Evolutionary conservation across 148 eudicot species (phyloP), one percentile per base, ranked within the genome.

Genomic region (Beta vulgaris): DNA sequence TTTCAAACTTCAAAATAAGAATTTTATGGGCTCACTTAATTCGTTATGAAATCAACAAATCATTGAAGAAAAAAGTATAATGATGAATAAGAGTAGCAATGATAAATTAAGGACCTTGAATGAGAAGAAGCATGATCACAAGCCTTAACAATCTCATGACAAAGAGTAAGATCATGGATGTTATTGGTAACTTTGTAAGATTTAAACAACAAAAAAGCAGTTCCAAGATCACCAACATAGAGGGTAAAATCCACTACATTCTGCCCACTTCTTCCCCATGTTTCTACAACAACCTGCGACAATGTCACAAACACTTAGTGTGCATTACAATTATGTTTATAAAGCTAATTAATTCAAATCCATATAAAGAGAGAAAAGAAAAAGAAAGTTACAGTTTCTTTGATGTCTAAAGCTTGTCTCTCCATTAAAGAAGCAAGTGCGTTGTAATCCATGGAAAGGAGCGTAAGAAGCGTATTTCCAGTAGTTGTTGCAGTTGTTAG

Each of bases 191-290:
- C 77, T 73, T 76, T 84, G 40, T 81, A 89, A 35, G 90, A 60
- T 71, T 80, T 84, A 19, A 84, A 82, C 18, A 84, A 85, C 85
- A 87, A 82, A 69, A 81, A 82, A 29, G 87, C 96, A 73, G 91
- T 91, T 6, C 96, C 96, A 71, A 87, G 88, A 59, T 83, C 26
- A 6, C 96, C 96, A 16, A 55, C 42, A 78, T 89, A 89, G 16
- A 87, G 85, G 36, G 76, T 74, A 65, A 76, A 89, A 62, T 91
- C 83, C 49, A 68, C 55, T 21, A 86, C 82, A 1, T 21, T 79
- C 80, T 74, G 78, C 61, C 74, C 55, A 44, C 66, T 62, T 12
- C 72, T 57, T 10, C 83, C 84, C 91, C 90, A 89, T 39, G 93
- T 87, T 74, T 91, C 85, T 60, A 73, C 58, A 69, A 85, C 81